Percentiles rank a stretch among this genome's conserved stretches.
These are phyloP conservation scores for Trichoderma breve DNA, from an alignment of 2,329 filamentous ascomycete genomes.

Conservation along the genomic window DNA sequence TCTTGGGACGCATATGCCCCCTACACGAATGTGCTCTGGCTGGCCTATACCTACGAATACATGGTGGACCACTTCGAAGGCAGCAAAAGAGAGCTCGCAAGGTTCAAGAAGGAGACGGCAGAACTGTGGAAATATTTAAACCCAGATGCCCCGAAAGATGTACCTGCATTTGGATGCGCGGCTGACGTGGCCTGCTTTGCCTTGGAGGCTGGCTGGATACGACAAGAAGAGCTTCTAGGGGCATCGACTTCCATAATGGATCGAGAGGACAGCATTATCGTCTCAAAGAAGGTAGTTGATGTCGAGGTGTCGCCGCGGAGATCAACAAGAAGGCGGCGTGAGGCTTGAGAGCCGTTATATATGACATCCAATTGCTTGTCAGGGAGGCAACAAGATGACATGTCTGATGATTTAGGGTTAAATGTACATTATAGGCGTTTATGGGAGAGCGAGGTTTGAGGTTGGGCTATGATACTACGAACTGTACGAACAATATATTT, in stretches of 20 bases:
- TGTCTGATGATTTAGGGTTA: neutral
- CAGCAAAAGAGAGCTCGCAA: constrained; percentile 42
- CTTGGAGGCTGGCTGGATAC: constrained; percentile 57
- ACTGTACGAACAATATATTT: neutral
- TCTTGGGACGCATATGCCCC: constrained; percentile 56
- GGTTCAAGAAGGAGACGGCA: constrained; percentile 48
- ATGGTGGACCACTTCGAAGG: constrained; percentile 48
- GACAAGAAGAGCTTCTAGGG: constrained; percentile 50
- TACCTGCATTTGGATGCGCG: constrained; percentile 54
- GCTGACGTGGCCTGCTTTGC: constrained; percentile 57
- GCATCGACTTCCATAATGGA: constrained; percentile 36
- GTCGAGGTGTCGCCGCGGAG: constrained; percentile 27
- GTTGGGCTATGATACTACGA: neutral
- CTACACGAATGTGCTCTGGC: constrained; percentile 65
- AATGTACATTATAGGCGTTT: constrained; percentile 6
- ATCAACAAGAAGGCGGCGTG: constrained; percentile 23
- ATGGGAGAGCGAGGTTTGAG: neutral
- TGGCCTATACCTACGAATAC: constrained; percentile 60
- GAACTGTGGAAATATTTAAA: constrained; percentile 56
- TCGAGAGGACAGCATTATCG: constrained; percentile 43
- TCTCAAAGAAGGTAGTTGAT: constrained; percentile 30
- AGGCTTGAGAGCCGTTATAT: neutral
- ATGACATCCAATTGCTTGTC: neutral
- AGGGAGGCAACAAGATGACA: neutral
- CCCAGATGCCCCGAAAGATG: constrained; percentile 45